A percentile compares a stretch with the other conserved stretches of the same genome.
phyloP scores from a whole-genome alignment of 225 moss, liverwort and hornwort species.

The Lunularia cruciata region DNA sequence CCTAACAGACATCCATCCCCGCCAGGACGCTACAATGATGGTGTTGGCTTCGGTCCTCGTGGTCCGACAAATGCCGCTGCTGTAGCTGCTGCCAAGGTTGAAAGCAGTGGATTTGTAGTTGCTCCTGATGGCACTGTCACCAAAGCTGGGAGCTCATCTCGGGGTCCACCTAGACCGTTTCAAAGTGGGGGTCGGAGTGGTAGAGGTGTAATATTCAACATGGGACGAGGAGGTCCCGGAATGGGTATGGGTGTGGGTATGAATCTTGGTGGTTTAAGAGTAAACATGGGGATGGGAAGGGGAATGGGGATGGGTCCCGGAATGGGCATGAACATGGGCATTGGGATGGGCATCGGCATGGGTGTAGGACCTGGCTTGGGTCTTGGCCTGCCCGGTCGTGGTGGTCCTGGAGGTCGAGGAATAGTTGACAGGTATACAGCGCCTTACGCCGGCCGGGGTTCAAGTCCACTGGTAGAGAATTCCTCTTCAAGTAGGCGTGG shows the following conservation, averaged over 20 bases:
- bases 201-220: constrained; percentile 42
- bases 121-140: constrained; percentile 96
- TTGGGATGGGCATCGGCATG: constrained; percentile 40
- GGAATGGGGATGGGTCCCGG: constrained; percentile 50
- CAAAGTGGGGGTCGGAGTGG: constrained; percentile 42
- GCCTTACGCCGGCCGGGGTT: constrained; percentile 56
- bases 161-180: constrained; percentile 59
- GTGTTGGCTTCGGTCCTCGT: constrained; percentile 65
- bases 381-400: constrained; percentile 51
- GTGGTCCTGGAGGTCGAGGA: constrained; percentile 63
- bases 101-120: constrained; percentile 99
- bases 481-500: constrained; percentile 57
- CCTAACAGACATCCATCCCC: constrained; percentile 74
- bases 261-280: constrained; percentile 63
- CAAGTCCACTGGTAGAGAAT: constrained; percentile 48
- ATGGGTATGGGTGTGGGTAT: constrained; percentile 64
- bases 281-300: constrained; percentile 66
- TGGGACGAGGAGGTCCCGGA: constrained; percentile 44
- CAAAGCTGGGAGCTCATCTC: constrained; percentile 65
- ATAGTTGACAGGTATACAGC: constrained; percentile 61
- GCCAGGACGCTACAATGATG: constrained; percentile 62
- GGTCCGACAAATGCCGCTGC: constrained; percentile 89
- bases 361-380: constrained; percentile 61
- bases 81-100: constrained; percentile 90
- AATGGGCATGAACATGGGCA: constrained; percentile 51